Evolutionary conservation across 73 alveolate genomes (phyloP).

Genomic region (Tetrahymena elliotti): DNA sequence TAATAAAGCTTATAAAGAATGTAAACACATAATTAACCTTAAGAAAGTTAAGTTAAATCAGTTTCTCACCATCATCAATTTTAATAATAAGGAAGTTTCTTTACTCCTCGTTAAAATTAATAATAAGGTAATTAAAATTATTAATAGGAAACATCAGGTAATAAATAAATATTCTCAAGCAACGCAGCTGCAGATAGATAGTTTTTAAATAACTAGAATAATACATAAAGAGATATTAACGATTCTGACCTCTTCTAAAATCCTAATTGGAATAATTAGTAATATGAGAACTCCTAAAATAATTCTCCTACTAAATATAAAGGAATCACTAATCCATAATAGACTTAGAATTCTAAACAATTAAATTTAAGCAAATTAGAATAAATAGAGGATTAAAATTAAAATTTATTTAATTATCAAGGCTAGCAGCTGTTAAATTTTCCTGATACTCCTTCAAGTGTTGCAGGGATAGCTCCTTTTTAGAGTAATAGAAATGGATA

Average conservation of each 20-base stretch:
- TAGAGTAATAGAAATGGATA: neutral
- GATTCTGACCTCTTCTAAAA: neutral
- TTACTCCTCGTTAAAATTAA: neutral
- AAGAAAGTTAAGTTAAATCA: neutral
- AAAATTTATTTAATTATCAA: neutral
- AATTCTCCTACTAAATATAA: neutral
- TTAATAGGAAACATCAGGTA: neutral
- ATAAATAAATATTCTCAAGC: neutral
- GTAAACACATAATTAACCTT: neutral
- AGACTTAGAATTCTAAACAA: neutral
- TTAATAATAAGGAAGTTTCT: neutral
- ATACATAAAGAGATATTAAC: neutral
- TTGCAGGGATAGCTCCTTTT: neutral
- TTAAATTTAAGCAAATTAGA: too few species aligned
- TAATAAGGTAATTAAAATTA: neutral
- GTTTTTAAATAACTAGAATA: neutral
- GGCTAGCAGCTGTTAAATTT: neutral
- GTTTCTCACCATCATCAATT: neutral
- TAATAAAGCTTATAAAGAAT: neutral
- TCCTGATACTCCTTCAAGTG: neutral
- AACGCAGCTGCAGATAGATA: neutral
- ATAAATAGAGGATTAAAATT: neutral
- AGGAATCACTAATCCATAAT: neutral
- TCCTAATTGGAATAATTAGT: neutral
- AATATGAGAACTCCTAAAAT: neutral